phyloP scores from a whole-genome alignment of 1,139 yeast genomes.

The Yamadazyma sp. region DNA sequence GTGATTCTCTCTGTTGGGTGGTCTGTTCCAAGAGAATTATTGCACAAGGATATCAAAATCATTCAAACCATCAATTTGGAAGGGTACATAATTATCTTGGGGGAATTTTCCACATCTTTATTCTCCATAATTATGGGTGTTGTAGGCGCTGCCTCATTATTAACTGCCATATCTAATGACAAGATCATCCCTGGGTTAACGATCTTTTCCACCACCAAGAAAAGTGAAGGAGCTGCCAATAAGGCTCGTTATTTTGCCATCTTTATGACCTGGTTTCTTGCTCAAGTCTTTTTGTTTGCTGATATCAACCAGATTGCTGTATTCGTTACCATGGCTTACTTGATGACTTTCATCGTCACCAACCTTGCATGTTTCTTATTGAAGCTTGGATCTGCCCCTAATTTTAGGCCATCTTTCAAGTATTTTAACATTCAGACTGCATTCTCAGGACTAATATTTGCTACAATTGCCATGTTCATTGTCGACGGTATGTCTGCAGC shows the following conservation, averaged over 20 bases:
- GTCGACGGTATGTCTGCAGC: slow-evolving; percentile 91
- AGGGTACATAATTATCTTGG: slow-evolving; percentile 72
- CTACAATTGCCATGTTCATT: slow-evolving; percentile 84
- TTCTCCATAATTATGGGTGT: slow-evolving; percentile 94
- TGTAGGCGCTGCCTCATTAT: slow-evolving; percentile 88
- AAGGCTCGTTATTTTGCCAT: slow-evolving; percentile 51
- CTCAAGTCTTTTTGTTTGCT: slow-evolving; percentile 81
- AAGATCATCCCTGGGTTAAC: slow-evolving; percentile 75
- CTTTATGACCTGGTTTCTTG: slow-evolving; percentile 72
- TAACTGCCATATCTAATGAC: slow-evolving; percentile 90
- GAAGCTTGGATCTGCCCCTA: slow-evolving; percentile 90
- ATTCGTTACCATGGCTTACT: slow-evolving; percentile 92
- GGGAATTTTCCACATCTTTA: slow-evolving; percentile 85
- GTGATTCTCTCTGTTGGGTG: slow-evolving; percentile 81
- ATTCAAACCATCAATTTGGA: slow-evolving; percentile 77
- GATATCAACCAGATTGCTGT: slow-evolving; percentile 94
- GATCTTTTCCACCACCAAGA: slow-evolving; percentile 48
- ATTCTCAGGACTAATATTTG: slow-evolving; percentile 64
- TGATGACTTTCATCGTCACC: slow-evolving; percentile 92
- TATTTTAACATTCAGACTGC: slow-evolving; percentile 86
- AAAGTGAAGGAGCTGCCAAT: slow-evolving; percentile 48
- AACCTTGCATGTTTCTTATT: slow-evolving; percentile 89
- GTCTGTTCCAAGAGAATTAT: slow-evolving; percentile 74
- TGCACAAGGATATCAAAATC: slow-evolving; percentile 77
- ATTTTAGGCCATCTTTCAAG: slow-evolving; percentile 90